phyloP scores from a whole-genome alignment of 2,329 filamentous ascomycete species.

The Lachnellula subtilissima region DNA sequence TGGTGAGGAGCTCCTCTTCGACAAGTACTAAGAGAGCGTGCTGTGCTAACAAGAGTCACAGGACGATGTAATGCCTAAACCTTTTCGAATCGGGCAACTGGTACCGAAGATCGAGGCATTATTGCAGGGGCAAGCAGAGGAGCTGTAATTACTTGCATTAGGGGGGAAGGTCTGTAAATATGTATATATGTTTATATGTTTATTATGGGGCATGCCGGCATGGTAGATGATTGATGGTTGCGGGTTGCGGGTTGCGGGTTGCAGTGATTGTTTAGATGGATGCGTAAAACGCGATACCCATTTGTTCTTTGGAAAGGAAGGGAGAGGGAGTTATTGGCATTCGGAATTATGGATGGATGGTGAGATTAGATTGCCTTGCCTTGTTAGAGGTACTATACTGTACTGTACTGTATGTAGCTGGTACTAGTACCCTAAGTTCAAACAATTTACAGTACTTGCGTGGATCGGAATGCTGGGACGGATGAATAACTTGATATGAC shows the following conservation, averaged over 20 bases:
- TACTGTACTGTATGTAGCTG: too few species aligned
- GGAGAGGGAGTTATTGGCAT: neutral
- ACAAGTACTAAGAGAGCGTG: too few species aligned
- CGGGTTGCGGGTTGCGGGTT: neutral
- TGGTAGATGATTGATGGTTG: neutral
- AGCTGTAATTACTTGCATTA: too few species aligned
- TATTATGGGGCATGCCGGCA: too few species aligned
- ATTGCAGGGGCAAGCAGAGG: neutral
- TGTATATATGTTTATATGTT: neutral
- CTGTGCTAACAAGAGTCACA: slow-evolving; percentile 26
- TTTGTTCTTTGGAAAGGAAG: neutral
- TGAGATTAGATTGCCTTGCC: too few species aligned
- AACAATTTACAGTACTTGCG: too few species aligned
- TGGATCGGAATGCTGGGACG: too few species aligned
- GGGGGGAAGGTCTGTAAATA: neutral
- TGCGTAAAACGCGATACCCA: neutral
- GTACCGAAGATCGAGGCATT: slow-evolving; percentile 58
- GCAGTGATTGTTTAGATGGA: neutral
- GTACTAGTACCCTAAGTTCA: too few species aligned
- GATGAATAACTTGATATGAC: too few species aligned
- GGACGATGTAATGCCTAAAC: slow-evolving; percentile 74
- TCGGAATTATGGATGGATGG: too few species aligned
- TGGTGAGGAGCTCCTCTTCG: slow-evolving; percentile 45
- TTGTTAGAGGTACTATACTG: too few species aligned
- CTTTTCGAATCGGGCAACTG: slow-evolving; percentile 65